phyloP scores from a whole-genome alignment of 495 filamentous ascomycete species.

The Lepidopterella palustris region DNA sequence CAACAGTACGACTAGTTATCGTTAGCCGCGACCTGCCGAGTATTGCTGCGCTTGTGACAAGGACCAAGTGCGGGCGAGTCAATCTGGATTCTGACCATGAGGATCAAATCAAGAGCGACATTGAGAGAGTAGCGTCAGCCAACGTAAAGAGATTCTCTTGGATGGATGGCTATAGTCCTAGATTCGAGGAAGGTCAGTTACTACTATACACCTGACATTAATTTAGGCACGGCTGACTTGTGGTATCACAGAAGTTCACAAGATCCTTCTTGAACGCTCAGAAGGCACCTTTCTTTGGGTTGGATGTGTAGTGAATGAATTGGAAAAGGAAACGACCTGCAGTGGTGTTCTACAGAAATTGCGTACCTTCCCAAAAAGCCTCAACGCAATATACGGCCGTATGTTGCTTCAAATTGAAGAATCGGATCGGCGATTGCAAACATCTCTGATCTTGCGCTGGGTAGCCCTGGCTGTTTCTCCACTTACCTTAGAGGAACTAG shows the following conservation, averaged over 20 bases:
- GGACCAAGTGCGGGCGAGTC: background rate
- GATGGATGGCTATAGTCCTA: background rate
- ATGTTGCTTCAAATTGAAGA: background rate
- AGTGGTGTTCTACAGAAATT: background rate
- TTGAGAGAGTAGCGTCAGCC: background rate
- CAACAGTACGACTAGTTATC: background rate
- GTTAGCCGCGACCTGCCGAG: background rate
- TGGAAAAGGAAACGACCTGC: conserved; percentile 22
- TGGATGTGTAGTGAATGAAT: conserved; percentile 40
- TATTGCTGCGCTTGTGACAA: too few species aligned
- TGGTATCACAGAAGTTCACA: conserved; percentile 31
- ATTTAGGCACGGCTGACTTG: background rate
- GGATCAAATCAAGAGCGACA: background rate
- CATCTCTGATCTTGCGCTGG: background rate
- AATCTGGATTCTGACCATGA: background rate
- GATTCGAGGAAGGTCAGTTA: too few species aligned
- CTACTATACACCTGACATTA: too few species aligned
- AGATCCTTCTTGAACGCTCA: conserved; percentile 34
- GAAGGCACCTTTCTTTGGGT: conserved; percentile 46
- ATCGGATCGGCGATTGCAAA: background rate
- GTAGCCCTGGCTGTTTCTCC: background rate
- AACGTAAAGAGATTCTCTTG: background rate
- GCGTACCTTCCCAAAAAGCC: background rate
- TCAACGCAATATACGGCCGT: background rate
- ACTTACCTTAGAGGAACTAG: background rate